A percentile compares a stretch with the other conserved stretches of the same genome.
Conservation (phyloP, 2,329 filamentous ascomycete genomes). For the Didymella pomorum region DNA sequence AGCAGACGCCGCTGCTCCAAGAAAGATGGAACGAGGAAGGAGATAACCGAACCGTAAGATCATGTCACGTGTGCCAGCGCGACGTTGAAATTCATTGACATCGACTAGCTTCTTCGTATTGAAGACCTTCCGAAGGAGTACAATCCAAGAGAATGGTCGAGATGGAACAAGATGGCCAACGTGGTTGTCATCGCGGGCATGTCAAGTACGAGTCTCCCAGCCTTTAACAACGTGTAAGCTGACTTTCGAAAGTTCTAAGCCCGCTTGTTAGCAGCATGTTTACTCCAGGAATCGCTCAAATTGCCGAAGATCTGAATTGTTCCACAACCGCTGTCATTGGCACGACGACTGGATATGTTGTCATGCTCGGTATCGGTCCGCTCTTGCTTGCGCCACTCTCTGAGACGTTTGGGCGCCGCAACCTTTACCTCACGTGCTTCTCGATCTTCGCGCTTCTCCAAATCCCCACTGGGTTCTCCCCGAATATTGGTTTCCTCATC, state of each 20-base stretch:
- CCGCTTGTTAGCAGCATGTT: slow-evolving; percentile 61
- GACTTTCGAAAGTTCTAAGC: slow-evolving; percentile 50
- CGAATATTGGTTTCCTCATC: slow-evolving; percentile 57
- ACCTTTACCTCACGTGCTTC: slow-evolving; percentile 57
- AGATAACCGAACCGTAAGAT: slow-evolving; percentile 40
- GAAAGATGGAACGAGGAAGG: slow-evolving; percentile 43
- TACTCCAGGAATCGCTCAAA: slow-evolving; percentile 60
- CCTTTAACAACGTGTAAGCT: neutral
- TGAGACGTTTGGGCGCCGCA: slow-evolving; percentile 58
- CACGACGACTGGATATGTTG: slow-evolving; percentile 60
- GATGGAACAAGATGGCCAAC: slow-evolving; percentile 57
- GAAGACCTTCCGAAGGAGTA: slow-evolving; percentile 48
- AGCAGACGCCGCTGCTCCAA: slow-evolving; percentile 53
- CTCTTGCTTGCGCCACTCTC: slow-evolving; percentile 57
- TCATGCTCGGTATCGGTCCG: slow-evolving; percentile 59
- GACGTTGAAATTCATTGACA: slow-evolving; percentile 4
- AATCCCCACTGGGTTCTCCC: slow-evolving; percentile 57
- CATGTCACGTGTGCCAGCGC: slow-evolving; percentile 27
- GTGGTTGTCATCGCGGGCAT: slow-evolving; percentile 61
- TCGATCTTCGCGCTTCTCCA: slow-evolving; percentile 56
- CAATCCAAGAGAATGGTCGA: slow-evolving; percentile 58
- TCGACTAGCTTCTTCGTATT: slow-evolving; percentile 30
- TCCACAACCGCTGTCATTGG: slow-evolving; percentile 55
- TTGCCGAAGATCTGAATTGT: slow-evolving; percentile 57
- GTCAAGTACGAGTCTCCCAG: slow-evolving; percentile 47